Base-by-base conservation (phyloP, 257 asterid species). In the Capsicum chinense region DNA sequence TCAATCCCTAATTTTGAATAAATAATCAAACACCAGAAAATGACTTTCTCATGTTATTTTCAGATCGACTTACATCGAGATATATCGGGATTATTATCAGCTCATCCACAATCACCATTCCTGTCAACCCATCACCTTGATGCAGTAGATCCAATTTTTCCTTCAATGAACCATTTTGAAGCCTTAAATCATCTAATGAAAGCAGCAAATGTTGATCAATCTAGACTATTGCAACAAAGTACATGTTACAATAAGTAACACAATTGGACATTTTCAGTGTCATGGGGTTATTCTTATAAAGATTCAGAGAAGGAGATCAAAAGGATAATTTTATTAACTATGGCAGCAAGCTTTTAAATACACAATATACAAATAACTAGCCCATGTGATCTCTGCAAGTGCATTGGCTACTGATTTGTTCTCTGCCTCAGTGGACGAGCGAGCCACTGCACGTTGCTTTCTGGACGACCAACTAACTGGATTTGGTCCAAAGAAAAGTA, bases 21-120 rank as follows among this genome's bases (percentile, higher is more conserved):
- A 37, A 37, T 17, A 17, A 17, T 1, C 2, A 2, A 59, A 59
- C 66, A 59, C 2, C 54, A 15, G 0, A 39, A 68, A 68, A 69
- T 69, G 15, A 69, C 63, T 52, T 52, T 14, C 2, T 15, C 8
- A 39, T 69, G 0, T 52, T 52, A 54, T 76, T 76, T 76, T 21
- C 47, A 87, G 89, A 39, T 88, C 56, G 90, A 86, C 68, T 69
- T 88, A 1, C 86, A 54, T 14, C 16, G n/a, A 1, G 88, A 85
- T 80, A 83, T 88, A 44, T 85, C 83, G 7, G 87, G 88, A 2
- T 48, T 85, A 3, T 13, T 84, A 10, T 73, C 86, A 60, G 60
- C 86, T 7, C 86, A 84, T 59, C 86, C 86, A 6, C 83, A 73
- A 9, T 84, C 86, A 3, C 83, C 79, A 19, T 62, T 78, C n/a